Base-by-base conservation (phyloP, 2,329 filamentous ascomycete genomes). In the Calonectria henricotiae region DNA sequence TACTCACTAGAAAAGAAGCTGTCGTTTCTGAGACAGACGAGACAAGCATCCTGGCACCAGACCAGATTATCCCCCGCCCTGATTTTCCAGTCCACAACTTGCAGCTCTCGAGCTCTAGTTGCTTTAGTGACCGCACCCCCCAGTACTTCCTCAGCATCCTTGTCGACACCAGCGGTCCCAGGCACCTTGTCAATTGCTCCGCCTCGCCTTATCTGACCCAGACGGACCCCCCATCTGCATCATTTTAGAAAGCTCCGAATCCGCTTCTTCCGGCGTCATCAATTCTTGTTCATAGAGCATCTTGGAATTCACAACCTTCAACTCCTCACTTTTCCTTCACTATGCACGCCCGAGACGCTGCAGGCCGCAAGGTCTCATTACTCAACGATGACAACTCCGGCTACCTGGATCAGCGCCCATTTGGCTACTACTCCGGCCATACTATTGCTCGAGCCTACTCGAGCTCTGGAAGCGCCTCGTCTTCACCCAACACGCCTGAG, bases 311-410 rank as follows among this genome's bases (percentile, higher is more conserved):
- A 37, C 25, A 46, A 65, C 61, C 49, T 71, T 39, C 25, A 51
- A 25, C 27, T 25, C 23, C 23, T 61, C 32, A 64, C 58, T 61
- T 46, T 47, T 60, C 61, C 61, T 66, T 73, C 70, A 79, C 71
- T 73, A 90, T 91, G 87, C 85, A 89, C 71, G 86, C 85, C 63
- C 83, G 86, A 76, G 87, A 91, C 79, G 87, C 89, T 49, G 83
- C 85, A 47, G 89, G 89, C 75, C 87, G 88, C 74, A 83, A 85
- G 79, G 86, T 91, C 77, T 91, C 89, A 62, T 83, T 91, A 11
- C 83, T 91, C 44, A 91, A 91, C 79, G 88, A 90, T 73, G 88
- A 89, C 58, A 67, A 62, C 65, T 61, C 65, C 32, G 62, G 67
- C 68, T 67, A 73, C 46, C 62, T 62, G 55, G 75, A 73, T 62